Evolutionary conservation across 805 yeast species (phyloP), one percentile per base, ranked within the genome.

Genomic region (Candida nanaspora): DNA sequence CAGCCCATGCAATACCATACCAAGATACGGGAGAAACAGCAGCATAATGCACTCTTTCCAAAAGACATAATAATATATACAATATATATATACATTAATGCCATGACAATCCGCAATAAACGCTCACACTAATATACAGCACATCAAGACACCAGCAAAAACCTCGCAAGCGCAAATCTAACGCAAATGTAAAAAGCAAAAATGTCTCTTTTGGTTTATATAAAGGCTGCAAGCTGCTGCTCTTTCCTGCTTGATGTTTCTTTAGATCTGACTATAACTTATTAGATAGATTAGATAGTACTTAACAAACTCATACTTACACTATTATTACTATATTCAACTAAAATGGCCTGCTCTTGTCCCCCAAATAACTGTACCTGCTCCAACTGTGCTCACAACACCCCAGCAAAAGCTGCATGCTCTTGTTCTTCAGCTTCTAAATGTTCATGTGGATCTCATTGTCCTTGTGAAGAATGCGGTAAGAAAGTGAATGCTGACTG

Each of bases 271-370:
- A n/a, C 27, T 8, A 23, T 23, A 23, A 23, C 27, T 23, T 23
- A 23, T 8, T 23, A 8, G 27, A 8, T 23, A 7, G 10, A 23
- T 23, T 11, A 23, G 11, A 23, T 23, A 23, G n/a, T 11, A 23
- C 27, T 23, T 23, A 23, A 8, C 11, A 11, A 8, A 23, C 11
- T 18, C 22, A 8, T 15, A 33, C 11, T 11, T 9, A 5, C 16
- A 21, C 10, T 33, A 15, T 13, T 5, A 21, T 5, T 14, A 4
- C 7, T 5, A 21, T 14, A 33, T 10, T 14, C 7, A 8, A 7
- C 9, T 16, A 44, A 28, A 38, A 44, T 44, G 46, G 42, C 46
- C 41, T 44, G 47, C 32, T 41, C 47, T n/a, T 44, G 47, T 41
- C 41, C 47, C 23, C 45, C 45, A 39, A 29, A 25, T 25, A 19